Conservation (phyloP, 371 early-diverging fungal species). For the Syncephalastrum racemosum region DNA sequence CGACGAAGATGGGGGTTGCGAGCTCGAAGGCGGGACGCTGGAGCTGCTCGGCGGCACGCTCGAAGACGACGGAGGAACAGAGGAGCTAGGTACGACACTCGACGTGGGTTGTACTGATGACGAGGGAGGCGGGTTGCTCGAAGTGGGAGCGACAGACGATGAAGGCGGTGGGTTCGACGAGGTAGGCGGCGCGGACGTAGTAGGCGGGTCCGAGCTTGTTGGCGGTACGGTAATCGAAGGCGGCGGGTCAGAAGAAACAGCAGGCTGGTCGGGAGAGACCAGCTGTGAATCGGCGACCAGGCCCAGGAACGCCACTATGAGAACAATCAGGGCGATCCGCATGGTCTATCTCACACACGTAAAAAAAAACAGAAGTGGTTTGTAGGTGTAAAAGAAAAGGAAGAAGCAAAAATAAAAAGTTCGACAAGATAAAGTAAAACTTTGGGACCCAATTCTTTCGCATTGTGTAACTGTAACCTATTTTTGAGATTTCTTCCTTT, state of each 20-base stretch:
- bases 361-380: neutral
- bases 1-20: constrained; percentile 5
- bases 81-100: neutral
- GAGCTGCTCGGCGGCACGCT: constrained; percentile 2
- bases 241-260: constrained; percentile 1
- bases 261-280: neutral
- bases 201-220: constrained; percentile 1
- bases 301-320: no score
- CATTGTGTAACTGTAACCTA: no score
- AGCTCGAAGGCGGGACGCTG: neutral
- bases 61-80: constrained; percentile 10
- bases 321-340: no score
- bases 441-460: neutral
- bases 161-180: constrained; percentile 10
- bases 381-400: no score
- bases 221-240: constrained; percentile 1
- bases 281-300: no score
- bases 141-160: neutral
- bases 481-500: no score
- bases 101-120: constrained; percentile 5
- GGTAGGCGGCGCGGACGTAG: constrained; percentile 12
- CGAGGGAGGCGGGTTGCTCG: constrained; percentile 12
- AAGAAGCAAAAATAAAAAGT: neutral
- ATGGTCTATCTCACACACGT: neutral
- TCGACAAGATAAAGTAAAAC: neutral